A percentile compares a stretch with the other conserved stretches of the same genome.
Conservation (phyloP, 2,329 filamentous ascomycete species). For the Xylaria sp. region DNA sequence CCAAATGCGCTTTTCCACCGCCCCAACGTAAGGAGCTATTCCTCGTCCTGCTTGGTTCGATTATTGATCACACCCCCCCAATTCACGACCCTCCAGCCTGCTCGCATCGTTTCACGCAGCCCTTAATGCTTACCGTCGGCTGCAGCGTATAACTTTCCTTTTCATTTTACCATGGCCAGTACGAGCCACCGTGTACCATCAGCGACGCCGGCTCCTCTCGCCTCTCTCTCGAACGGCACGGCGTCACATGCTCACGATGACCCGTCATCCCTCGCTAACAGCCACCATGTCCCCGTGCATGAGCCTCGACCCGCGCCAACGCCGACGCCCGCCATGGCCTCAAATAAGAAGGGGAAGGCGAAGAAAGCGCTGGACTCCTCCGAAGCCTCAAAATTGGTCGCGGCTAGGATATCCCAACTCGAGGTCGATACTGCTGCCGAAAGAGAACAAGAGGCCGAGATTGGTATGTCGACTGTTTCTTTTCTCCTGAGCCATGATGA, state of each 20-base stretch:
- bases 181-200: conserved; percentile 51
- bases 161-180: conserved; percentile 52
- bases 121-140: conserved; percentile 16
- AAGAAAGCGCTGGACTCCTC: conserved; percentile 87
- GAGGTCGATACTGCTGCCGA: conserved; percentile 93
- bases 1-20: conserved; percentile 38
- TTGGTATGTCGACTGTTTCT: conserved; percentile 67
- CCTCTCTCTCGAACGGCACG: conserved; percentile 49
- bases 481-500: background rate
- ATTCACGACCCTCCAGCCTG: background rate
- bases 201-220: conserved; percentile 48
- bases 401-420: conserved; percentile 93
- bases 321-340: conserved; percentile 58
- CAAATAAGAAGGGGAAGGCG: conserved; percentile 81
- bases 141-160: conserved; percentile 31
- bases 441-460: conserved; percentile 95
- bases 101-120: conserved; percentile 4
- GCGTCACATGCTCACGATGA: conserved; percentile 52
- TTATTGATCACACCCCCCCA: conserved; percentile 12
- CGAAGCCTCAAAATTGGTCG: conserved; percentile 90
- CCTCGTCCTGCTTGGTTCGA: conserved; percentile 14
- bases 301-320: conserved; percentile 57
- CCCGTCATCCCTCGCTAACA: conserved; percentile 49
- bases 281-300: conserved; percentile 55
- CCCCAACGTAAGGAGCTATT: conserved; percentile 37